These are phyloP conservation scores for Pseudocercospora crystallina DNA, from an alignment of 2,329 filamentous ascomycete species.

Conservation along the genomic window DNA sequence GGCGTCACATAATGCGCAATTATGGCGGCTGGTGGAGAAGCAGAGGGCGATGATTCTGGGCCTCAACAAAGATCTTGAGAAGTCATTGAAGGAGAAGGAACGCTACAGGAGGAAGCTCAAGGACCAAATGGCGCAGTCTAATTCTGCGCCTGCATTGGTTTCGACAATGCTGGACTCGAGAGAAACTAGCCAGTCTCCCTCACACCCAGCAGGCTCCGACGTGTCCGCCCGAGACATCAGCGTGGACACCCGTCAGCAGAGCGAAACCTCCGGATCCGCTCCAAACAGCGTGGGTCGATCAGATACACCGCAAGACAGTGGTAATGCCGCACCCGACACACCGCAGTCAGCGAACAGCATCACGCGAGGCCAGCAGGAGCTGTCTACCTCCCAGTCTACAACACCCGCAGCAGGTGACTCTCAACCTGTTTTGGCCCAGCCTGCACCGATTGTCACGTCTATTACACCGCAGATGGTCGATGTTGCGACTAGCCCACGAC, in stretches of 20 bases:
- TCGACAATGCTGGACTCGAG: slow-evolving; percentile 18
- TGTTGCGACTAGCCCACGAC: slow-evolving; percentile 14
- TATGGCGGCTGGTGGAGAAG: slow-evolving; percentile 96
- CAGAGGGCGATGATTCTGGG: slow-evolving; percentile 91
- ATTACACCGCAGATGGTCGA: slow-evolving; percentile 24
- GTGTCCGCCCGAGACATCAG: slow-evolving; percentile 25
- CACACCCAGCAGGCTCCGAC: slow-evolving; percentile 12
- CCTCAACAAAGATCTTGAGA: slow-evolving; percentile 90
- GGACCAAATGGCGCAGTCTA: slow-evolving; percentile 59
- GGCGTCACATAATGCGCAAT: slow-evolving; percentile 82
- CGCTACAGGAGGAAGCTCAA: slow-evolving; percentile 88
- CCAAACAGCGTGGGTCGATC: slow-evolving; percentile 26
- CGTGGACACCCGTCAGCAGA: slow-evolving; percentile 31
- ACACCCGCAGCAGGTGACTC: background rate
- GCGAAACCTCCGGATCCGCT: slow-evolving; percentile 27
- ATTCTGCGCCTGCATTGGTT: slow-evolving; percentile 31
- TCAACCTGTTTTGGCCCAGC: background rate
- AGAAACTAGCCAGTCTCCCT: slow-evolving; percentile 32
- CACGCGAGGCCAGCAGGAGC: slow-evolving; percentile 11
- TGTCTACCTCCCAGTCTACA: slow-evolving; percentile 9
- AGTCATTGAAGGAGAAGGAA: slow-evolving; percentile 89
- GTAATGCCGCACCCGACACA: slow-evolving; percentile 16
- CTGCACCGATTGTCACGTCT: slow-evolving; percentile 23
- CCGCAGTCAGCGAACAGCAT: slow-evolving; percentile 26
- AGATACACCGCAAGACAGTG: slow-evolving; percentile 32